Evolutionary conservation across 2,329 filamentous ascomycete genomes (phyloP).

Genomic region (Paraphoma chrysanthemicola): DNA sequence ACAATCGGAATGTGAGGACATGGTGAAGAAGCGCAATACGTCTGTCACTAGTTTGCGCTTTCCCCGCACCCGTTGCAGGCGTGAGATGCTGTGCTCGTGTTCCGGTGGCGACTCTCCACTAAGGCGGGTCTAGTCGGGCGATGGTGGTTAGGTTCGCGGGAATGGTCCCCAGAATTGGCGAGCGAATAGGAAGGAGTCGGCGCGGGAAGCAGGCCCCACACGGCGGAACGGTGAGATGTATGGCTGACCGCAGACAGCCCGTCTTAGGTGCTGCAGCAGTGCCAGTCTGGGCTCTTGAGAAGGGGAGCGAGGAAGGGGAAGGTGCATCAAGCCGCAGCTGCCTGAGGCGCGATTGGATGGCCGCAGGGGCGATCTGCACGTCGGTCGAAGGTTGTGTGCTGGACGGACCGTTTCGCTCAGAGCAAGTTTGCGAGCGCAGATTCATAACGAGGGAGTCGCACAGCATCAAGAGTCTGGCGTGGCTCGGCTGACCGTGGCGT

Average conservation of each 20-base stretch:
- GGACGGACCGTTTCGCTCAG: conserved; percentile 3
- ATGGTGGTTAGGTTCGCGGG: conserved; percentile 8
- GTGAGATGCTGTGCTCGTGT: neutral
- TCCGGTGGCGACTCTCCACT: conserved; percentile 11
- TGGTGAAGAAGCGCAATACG: too few species aligned
- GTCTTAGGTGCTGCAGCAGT: conserved; percentile 23
- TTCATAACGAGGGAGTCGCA: conserved; percentile 4
- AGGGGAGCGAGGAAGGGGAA: conserved; percentile 13
- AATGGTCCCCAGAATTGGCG: conserved; percentile 24
- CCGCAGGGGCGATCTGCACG: conserved; percentile 23
- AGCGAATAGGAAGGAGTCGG: conserved; percentile 28
- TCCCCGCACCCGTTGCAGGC: neutral
- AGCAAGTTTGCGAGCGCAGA: conserved; percentile 8
- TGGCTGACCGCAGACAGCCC: conserved; percentile 15
- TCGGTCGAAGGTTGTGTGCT: conserved; percentile 16
- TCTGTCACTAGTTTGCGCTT: neutral
- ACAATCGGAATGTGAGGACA: too few species aligned
- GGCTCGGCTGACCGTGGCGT: conserved; percentile 20
- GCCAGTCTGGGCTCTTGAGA: conserved; percentile 30
- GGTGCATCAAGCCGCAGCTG: conserved; percentile 15
- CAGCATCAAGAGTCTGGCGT: neutral
- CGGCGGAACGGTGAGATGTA: conserved; percentile 7
- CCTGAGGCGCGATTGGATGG: conserved; percentile 22
- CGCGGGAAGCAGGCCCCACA: conserved; percentile 20
- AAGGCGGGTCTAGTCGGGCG: conserved; percentile 10